Base-by-base conservation (phyloP, 768 basidiomycete species). In the Kwoniella dendrophila region DNA sequence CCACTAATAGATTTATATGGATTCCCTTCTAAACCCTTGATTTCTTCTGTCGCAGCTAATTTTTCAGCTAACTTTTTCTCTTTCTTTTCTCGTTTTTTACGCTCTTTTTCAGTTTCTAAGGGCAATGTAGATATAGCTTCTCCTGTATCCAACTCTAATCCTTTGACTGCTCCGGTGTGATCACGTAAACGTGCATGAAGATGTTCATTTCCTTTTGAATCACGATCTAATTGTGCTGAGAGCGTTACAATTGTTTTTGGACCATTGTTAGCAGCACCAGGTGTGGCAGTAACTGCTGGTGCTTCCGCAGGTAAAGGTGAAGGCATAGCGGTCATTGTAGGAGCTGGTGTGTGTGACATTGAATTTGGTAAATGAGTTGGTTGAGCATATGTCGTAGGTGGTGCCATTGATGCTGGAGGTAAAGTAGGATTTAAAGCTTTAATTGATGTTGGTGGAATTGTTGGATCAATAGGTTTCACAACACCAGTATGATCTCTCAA, bases 161-260 rank as follows among this genome's bases (percentile, higher is more conserved):
- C 62, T 38, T 56, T 48, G 12, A 36, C 29, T 8, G 30, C 56
- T 18, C 56, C 56, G 22, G 47, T 58, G 36, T 48, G 47, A 29
- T 56, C 56, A 40, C 40, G 30, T 40, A 36, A 58, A 36, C 32
- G 29, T 26, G 36, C 55, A 38, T 49, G 66, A 12, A 54, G 44
- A 47, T 68, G 69, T 53, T 71, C 66, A 24, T 68, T 59, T 6
- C 69, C 69, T 18, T 66, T 52, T n/a, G 58, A 44, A 55, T 63
- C 63, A 48, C 54, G 34, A 29, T 71, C 69, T 22, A 71, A 51
- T 27, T 71, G 59, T 6, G 66, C 66, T 26, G 69, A 68, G 16
- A 71, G 27, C 1, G 66, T 63, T 0, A 59, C 56, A 24, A 71
- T 53, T 11, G 69, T 71, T 38, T 68, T 43, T 6, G 69, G 66